phyloP scores from a whole-genome alignment of 202 grass and related monocot genomes.

The Sporobolus alterniflorus region DNA sequence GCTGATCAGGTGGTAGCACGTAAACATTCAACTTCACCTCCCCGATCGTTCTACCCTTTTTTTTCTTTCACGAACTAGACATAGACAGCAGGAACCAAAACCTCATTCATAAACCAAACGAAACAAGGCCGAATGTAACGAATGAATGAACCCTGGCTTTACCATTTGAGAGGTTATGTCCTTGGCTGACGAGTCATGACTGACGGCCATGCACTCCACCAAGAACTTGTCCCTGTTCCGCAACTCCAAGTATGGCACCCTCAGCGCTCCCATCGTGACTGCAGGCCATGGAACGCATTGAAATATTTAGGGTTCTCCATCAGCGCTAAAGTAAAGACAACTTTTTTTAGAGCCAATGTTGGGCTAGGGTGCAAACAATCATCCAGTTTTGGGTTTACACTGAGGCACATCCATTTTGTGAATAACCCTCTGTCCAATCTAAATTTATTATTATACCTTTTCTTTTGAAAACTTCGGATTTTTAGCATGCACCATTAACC shows the following conservation, averaged over 20 bases:
- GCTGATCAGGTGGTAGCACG: conserved; percentile 58
- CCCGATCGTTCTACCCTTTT: conserved; percentile 45
- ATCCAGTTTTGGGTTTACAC: no score
- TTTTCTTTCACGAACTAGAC: conserved; percentile 63
- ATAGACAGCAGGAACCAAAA: conserved; percentile 17
- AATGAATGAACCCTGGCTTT: neutral
- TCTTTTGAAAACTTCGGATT: no score
- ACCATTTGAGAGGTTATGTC: conserved; percentile 61
- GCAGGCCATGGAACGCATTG: conserved; percentile 23
- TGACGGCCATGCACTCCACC: conserved; percentile 63
- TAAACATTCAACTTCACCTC: conserved; percentile 74
- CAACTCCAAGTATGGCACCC: conserved; percentile 55
- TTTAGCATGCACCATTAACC: no score
- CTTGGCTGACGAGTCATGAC: conserved; percentile 33
- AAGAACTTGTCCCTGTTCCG: conserved; percentile 87
- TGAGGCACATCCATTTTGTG: no score
- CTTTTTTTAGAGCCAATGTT: no score
- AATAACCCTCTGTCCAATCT: no score
- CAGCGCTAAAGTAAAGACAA: neutral
- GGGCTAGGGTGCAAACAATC: no score
- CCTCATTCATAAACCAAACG: neutral
- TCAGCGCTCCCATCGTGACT: conserved; percentile 96
- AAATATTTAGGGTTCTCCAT: neutral
- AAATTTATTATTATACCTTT: no score
- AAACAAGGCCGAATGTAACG: neutral